These are phyloP conservation scores for Tolypocladium ovalisporum DNA, from an alignment of 2,329 filamentous ascomycete species.

Conservation along the genomic window DNA sequence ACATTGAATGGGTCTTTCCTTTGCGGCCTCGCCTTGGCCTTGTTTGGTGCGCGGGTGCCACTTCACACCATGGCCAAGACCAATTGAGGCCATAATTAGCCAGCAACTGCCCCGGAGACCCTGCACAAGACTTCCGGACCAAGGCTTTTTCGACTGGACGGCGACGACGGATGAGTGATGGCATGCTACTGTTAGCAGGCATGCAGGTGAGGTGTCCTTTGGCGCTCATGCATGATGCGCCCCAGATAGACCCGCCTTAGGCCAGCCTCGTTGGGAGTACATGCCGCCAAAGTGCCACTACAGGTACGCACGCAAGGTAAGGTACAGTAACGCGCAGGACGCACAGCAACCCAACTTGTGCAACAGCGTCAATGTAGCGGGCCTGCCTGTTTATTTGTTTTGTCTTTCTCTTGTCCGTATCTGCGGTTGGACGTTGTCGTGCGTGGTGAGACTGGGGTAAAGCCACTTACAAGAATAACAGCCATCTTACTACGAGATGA, in stretches of 20 bases:
- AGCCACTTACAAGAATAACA: background rate
- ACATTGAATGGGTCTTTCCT: background rate
- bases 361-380: background rate
- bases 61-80: background rate
- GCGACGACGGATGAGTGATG: background rate
- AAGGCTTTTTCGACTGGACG: background rate
- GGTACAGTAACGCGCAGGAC: background rate
- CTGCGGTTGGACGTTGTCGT: background rate
- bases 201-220: background rate
- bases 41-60: background rate
- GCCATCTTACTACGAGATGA: background rate
- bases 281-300: background rate
- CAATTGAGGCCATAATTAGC: background rate
- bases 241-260: background rate
- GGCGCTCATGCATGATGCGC: background rate
- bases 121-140: background rate
- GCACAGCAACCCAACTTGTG: background rate
- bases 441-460: background rate
- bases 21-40: background rate
- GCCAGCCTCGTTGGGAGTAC: background rate
- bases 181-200: background rate
- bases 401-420: background rate
- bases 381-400: background rate
- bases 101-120: background rate
- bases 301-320: background rate